Base-by-base conservation (phyloP, 306 rosid genomes). In the Canavalia ensiformis region DNA sequence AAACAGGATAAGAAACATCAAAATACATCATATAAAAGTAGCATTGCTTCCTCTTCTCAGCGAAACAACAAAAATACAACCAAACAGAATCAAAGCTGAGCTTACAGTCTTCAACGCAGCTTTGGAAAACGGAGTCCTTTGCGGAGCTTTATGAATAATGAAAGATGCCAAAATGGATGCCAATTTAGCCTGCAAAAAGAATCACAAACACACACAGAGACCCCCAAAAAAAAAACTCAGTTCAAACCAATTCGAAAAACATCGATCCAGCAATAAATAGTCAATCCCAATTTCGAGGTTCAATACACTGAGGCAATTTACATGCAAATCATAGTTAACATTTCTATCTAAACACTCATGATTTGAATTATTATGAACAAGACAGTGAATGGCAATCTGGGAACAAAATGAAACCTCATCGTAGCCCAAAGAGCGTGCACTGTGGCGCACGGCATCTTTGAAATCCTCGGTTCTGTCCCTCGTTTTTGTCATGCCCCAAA, bases 391-490 rank as follows among this genome's bases (percentile, higher is more conserved):
- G 39, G 37, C 49, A 46, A 83, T 3, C 60, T 7, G 37, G 28
- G 49, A 63, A 44, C 25, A 5, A 75, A 84, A 8, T 39, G 69
- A 62, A 68, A 94, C 99, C 96, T 95, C 99, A 41, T 85, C 88
- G 66, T 88, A 93, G 8, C 90, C 98, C 74, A 87, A 77, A 64
- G 98, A 91, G 51, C 84, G 79, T 49, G 98, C 95, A 69, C 89
- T 62, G 28, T 88, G 98, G 55, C 96, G 93, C 50, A 95, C 93
- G 0, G 91, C 94, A 47, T 95, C 99, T 86, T 95, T 93, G 82
- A 95, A 93, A 86, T 91, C 99, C 70, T 95, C 97, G 3, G 95
- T 88, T 85, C 96, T 88, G 70, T 95, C 99, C 81, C 93, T 89
- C 47, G 90, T 85, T 79, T 78, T 89, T 60, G 73, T 79, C 90